These are phyloP conservation scores for Phytophthora kernoviae DNA, from an alignment of 352 stramenopile species.

Conservation along the genomic window DNA sequence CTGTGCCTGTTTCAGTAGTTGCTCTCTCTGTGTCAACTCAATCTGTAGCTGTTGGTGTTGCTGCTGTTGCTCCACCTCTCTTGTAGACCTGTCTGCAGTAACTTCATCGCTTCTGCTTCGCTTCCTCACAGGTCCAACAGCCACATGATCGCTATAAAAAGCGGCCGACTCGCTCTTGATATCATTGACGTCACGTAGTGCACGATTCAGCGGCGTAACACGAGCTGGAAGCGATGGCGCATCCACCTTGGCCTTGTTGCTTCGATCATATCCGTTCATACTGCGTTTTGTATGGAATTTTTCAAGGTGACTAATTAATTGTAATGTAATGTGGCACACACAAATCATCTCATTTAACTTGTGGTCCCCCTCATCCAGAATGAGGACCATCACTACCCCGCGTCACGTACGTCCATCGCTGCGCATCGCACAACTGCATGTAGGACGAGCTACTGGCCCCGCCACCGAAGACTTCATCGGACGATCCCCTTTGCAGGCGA, in stretches of 20 bases:
- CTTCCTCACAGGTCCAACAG: neutral
- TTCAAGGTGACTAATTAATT: no score
- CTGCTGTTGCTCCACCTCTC: neutral
- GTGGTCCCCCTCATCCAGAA: neutral
- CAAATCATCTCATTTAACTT: neutral
- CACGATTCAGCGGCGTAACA: neutral
- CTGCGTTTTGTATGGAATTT: neutral
- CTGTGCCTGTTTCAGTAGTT: neutral
- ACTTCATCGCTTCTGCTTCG: neutral
- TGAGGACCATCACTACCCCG: neutral
- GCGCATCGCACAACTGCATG: conserved; percentile 41
- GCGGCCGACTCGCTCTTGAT: neutral
- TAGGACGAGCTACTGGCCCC: conserved; percentile 47
- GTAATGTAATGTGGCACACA: neutral
- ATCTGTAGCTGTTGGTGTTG: neutral
- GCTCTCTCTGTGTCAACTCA: neutral
- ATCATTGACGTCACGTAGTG: neutral
- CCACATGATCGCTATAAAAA: neutral
- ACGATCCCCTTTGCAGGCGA: conserved; percentile 20
- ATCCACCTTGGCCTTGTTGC: neutral
- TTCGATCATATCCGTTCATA: neutral
- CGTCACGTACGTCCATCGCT: neutral
- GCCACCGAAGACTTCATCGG: conserved; percentile 52
- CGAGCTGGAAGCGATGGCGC: neutral
- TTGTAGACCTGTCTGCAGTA: neutral